Evolutionary conservation across 2,329 filamentous ascomycete genomes (phyloP).

Genomic region (Botrytis sinoallii): DNA sequence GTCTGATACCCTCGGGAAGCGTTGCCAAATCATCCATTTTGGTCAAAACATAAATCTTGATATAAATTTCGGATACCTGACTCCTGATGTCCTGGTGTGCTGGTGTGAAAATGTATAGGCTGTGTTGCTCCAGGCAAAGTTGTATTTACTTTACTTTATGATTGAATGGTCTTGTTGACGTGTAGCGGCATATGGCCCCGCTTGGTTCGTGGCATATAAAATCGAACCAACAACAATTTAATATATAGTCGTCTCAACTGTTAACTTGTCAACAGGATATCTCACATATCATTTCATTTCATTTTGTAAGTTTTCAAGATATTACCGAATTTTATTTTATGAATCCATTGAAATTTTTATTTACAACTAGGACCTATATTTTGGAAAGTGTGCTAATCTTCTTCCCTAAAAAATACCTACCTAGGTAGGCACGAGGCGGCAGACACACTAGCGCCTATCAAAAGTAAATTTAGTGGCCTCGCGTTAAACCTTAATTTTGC

Average conservation of each 20-base stretch:
- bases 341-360: not conserved
- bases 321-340: not conserved
- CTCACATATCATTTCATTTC: not conserved
- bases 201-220: not conserved
- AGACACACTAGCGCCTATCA: constrained; percentile 6
- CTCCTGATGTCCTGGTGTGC: not conserved
- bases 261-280: not conserved
- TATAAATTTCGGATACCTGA: not conserved
- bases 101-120: not conserved
- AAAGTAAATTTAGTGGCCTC: constrained; percentile 14
- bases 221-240: not conserved
- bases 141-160: not conserved
- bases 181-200: not conserved
- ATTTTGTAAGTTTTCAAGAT: not conserved
- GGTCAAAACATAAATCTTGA: not conserved
- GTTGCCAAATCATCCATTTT: constrained; percentile 27
- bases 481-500: constrained; percentile 22
- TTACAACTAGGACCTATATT: not conserved
- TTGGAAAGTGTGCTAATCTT: not conserved
- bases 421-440: not conserved
- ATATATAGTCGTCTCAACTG: not conserved
- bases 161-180: not conserved
- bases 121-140: not conserved
- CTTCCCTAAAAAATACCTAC: not conserved
- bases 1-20: constrained; percentile 40